Evolutionary conservation across 345 rosid species (phyloP), one percentile per base, ranked within the genome.

Genomic region (Ceriops decandra): DNA sequence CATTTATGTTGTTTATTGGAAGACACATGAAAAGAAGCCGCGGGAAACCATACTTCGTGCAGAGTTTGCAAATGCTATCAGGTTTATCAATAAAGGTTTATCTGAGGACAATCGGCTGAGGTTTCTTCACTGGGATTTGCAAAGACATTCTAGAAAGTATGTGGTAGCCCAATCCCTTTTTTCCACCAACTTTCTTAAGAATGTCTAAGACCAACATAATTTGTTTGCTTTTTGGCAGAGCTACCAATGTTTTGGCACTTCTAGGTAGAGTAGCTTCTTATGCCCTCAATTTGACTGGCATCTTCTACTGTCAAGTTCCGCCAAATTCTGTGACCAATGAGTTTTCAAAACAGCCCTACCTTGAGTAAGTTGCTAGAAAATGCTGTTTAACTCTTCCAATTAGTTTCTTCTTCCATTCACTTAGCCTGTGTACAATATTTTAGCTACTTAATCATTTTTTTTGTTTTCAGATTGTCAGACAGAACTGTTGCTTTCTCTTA

Each of bases 111-210:
- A 83, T 52, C 89, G 85, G 62, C 78, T 95, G 57, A 79, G 85
- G 81, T 93, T 93, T 77, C 85, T 89, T 71, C 95, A 91, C 77
- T 91, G 88, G 91, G 99, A 95, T 85, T 82, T 95, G 72, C 76
- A 83, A 77, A 89, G 80, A 69, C 87, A 88, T 67, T 91, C 91
- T 35, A 85, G 82, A 83, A 89, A 77, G 95, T 91, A 88, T 57
- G 51, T 53, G 35, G 66, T 62, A 28, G 32, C 66, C 63, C 4
- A 17, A 13, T 10, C 1, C 30, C 53, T 64, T 52, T 66, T 42
- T 30, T 57, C 17, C 28, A 19, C 1, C 7, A 4, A 35, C 66
- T 30, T n/a, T 54, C 33, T 60, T 57, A 32, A 74, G 5, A 52
- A 51, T 70, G 67, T 46, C 67, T 65, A 30, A 68, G 47, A 31